Percentiles rank a stretch among this genome's conserved stretches.
phyloP scores from a whole-genome alignment of 345 rosid species.

The Syzygium jambos region DNA sequence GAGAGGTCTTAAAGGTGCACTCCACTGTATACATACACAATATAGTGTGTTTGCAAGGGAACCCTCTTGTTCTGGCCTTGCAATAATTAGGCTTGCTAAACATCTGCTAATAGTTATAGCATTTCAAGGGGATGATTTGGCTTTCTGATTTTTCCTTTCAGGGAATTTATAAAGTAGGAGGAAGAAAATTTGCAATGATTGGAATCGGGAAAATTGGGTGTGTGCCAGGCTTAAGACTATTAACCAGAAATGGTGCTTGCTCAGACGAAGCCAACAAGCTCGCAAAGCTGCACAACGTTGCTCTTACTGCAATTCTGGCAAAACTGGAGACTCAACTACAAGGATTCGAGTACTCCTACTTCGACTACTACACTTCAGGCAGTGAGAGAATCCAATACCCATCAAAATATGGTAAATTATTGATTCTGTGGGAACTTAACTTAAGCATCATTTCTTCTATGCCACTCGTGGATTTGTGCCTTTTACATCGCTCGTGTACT shows the following conservation, averaged over 20 bases:
- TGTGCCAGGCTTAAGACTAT: neutral
- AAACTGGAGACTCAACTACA: constrained; percentile 7
- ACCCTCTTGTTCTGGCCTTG: neutral
- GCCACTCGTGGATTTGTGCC: neutral
- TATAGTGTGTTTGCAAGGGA: neutral
- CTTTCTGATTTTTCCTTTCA: neutral
- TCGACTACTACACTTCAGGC: constrained; percentile 12
- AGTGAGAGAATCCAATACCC: constrained; percentile 20
- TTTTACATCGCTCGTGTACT: neutral
- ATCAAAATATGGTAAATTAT: constrained; percentile 18
- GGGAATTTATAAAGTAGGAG: constrained; percentile 1
- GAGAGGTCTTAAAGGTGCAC: neutral
- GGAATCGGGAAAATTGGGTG: neutral
- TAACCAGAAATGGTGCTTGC: neutral
- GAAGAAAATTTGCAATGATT: constrained; percentile 1
- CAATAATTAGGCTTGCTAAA: neutral
- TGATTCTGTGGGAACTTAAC: neutral
- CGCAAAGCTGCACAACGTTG: constrained; percentile 14
- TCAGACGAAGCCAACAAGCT: neutral
- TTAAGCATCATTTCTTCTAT: neutral
- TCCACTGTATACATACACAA: neutral
- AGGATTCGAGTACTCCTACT: constrained; percentile 24
- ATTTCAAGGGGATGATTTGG: neutral
- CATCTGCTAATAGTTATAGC: neutral
- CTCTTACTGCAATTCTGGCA: constrained; percentile 1